Evolutionary conservation across 345 rosid species (phyloP).

Genomic region (Salix arbutifolia): DNA sequence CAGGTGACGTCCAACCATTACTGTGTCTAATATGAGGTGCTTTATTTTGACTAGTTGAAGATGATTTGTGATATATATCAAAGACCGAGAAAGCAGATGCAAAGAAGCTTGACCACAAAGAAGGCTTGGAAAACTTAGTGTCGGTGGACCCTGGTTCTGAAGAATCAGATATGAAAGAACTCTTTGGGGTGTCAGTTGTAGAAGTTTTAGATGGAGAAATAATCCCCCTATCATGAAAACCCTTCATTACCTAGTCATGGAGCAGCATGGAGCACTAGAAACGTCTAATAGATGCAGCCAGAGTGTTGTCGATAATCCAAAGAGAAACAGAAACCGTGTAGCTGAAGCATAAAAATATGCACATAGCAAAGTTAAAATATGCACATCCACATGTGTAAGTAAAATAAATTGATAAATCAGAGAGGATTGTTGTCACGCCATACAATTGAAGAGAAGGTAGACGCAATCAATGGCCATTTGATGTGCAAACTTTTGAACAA

Average conservation of each 20-base stretch:
- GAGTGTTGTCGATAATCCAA: not conserved
- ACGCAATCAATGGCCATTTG: not conserved
- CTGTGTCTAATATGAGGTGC: constrained; percentile 25
- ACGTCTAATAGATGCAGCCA: constrained; percentile 10
- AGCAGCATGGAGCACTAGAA: constrained; percentile 1
- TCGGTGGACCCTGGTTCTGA: constrained; percentile 46
- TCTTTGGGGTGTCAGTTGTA: constrained; percentile 31
- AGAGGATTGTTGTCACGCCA: too few relatives aligned
- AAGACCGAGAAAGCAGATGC: constrained; percentile 64
- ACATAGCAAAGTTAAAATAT: too few relatives aligned
- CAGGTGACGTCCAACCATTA: constrained; percentile 67
- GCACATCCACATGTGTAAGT: too few relatives aligned
- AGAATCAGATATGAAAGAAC: constrained; percentile 41
- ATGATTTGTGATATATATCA: constrained; percentile 45
- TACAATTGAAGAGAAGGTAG: not conserved
- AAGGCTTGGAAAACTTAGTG: constrained; percentile 38
- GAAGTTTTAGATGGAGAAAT: constrained; percentile 43
- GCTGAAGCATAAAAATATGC: not conserved
- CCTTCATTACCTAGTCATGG: constrained; percentile 45
- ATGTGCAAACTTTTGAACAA: too few relatives aligned
- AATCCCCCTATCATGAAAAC: constrained; percentile 44
- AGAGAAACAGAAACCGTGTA: not conserved
- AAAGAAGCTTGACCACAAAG: constrained; percentile 58
- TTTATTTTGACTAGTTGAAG: constrained; percentile 38
- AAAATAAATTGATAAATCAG: too few relatives aligned